Evolutionary conservation across 179 eudicot species (phyloP).

Genomic region (Silene coronaria): DNA sequence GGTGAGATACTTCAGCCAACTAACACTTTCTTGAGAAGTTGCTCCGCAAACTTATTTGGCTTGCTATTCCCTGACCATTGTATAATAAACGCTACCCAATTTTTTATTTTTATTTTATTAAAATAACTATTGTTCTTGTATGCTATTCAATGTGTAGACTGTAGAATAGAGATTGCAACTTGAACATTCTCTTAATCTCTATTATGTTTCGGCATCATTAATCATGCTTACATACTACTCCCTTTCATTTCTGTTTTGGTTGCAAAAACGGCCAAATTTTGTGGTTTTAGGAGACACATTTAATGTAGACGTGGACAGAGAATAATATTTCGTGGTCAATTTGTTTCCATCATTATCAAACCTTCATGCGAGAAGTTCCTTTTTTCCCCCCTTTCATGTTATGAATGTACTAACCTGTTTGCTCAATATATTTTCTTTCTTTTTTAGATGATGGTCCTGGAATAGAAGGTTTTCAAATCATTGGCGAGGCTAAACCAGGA

Average conservation of each 20-base stretch:
- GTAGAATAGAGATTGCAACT: not conserved
- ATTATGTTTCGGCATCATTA: not conserved
- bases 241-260: not conserved
- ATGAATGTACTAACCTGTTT: not conserved
- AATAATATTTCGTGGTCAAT: not conserved
- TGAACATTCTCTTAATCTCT: not conserved
- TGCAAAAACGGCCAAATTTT: not conserved
- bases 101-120: too few relatives aligned
- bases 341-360: constrained; percentile 10
- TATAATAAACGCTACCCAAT: too few relatives aligned
- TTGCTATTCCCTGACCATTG: not conserved
- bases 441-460: constrained; percentile 66
- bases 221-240: not conserved
- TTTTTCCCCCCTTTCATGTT: not conserved
- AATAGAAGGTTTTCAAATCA: constrained; percentile 77
- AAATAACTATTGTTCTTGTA: too few relatives aligned
- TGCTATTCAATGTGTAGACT: not conserved
- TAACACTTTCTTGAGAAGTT: not conserved
- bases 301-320: too few relatives aligned
- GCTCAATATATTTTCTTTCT: constrained; percentile 13
- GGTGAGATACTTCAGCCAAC: constrained; percentile 32
- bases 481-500: constrained; percentile 87
- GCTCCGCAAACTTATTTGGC: not conserved
- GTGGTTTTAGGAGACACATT: not conserved
- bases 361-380: not conserved